Evolutionary conservation across 2,329 filamentous ascomycete genomes (phyloP).

Genomic region (Aspergillus pseudoglaucus): DNA sequence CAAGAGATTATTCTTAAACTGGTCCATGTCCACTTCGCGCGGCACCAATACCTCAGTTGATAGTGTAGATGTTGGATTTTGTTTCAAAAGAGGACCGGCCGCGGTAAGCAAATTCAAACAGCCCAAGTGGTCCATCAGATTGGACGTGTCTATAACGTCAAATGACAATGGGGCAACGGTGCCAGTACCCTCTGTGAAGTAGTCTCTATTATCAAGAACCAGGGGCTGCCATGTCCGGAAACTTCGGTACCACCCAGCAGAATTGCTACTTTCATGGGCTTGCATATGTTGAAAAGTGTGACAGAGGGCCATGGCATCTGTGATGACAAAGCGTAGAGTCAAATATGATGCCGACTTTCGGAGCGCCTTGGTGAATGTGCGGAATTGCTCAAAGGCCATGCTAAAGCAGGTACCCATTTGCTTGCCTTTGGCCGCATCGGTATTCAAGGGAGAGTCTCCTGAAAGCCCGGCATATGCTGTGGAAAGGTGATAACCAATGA

Average conservation of each 20-base stretch:
- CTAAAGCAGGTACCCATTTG: background rate
- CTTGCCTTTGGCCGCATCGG: background rate
- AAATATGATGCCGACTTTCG: background rate
- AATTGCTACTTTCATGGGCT: background rate
- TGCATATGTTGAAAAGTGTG: background rate
- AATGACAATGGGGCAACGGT: background rate
- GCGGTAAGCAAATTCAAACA: background rate
- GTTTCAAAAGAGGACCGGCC: background rate
- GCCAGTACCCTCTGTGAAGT: background rate
- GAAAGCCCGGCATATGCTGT: slow-evolving; percentile 41
- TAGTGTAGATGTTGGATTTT: background rate
- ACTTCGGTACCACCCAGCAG: background rate
- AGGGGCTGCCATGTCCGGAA: background rate
- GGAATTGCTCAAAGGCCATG: background rate
- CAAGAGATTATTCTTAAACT: background rate
- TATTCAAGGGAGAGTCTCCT: background rate
- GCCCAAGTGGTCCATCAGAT: background rate
- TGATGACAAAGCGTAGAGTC: background rate
- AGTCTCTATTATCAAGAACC: background rate
- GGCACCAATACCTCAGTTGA: background rate
- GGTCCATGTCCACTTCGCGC: background rate
- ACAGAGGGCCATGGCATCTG: background rate
- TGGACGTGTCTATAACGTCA: background rate
- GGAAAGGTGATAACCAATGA: slow-evolving; percentile 54
- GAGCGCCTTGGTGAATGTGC: background rate